Conservation (phyloP, 305 asterid species). For the Fraxinus baroniana region DNA sequence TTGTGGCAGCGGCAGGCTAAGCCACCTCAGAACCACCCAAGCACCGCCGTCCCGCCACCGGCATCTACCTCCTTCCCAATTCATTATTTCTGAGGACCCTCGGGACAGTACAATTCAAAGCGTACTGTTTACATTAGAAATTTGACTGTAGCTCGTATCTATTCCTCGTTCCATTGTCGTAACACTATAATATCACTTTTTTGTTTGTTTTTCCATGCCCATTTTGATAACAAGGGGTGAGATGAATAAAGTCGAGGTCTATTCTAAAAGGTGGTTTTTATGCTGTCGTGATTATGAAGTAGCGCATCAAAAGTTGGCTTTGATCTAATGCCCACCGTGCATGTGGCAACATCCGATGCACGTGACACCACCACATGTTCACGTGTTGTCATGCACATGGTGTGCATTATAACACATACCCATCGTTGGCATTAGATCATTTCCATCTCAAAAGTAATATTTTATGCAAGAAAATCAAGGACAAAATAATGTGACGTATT, state of each 20-base stretch:
- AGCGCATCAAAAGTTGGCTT: neutral
- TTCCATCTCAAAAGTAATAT: neutral
- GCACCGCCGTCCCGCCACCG: constrained; percentile 27
- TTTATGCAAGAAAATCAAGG: neutral
- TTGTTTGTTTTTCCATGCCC: neutral
- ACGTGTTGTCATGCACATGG: neutral
- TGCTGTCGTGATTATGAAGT: neutral
- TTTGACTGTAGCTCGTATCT: neutral
- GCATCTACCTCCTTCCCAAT: neutral
- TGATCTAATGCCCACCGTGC: neutral
- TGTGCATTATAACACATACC: neutral
- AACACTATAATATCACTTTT: neutral
- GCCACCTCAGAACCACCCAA: constrained; percentile 4
- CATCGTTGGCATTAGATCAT: neutral
- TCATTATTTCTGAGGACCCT: neutral
- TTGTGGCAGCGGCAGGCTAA: constrained; percentile 23
- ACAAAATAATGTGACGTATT: neutral
- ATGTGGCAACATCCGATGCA: neutral
- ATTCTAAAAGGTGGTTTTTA: neutral
- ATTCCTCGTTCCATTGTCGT: neutral
- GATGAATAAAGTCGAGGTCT: neutral
- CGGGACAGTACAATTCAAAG: neutral
- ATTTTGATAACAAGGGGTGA: neutral
- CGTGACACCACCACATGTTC: neutral
- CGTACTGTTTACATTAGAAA: neutral